Percentiles rank a stretch among this genome's conserved stretches.
These are phyloP conservation scores for Dentiscutata heterogama DNA, from an alignment of 371 early-diverging fungal genomes.

Conservation along the genomic window DNA sequence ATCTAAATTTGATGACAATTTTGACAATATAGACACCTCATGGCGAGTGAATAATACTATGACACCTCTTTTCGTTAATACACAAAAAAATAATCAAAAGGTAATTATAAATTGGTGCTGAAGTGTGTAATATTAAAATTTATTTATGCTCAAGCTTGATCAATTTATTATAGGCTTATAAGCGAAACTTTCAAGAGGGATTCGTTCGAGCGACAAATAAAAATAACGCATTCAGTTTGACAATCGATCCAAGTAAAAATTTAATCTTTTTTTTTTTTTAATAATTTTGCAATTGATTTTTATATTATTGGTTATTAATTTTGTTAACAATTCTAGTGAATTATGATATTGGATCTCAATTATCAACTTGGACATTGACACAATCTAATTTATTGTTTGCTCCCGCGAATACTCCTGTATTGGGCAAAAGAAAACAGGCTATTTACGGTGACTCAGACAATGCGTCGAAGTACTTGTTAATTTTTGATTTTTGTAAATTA, in stretches of 20 bases:
- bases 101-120: not conserved
- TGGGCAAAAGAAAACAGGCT: not conserved
- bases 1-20: conserved; percentile 30
- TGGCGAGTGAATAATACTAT: conserved; percentile 20
- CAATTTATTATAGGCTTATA: not conserved
- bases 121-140: too few relatives aligned
- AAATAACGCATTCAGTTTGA: not conserved
- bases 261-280: not conserved
- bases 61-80: conserved; percentile 19
- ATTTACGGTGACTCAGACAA: not conserved
- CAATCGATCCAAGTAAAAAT: conserved; percentile 10
- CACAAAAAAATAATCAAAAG: conserved; percentile 11
- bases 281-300: too few relatives aligned
- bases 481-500: not conserved
- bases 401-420: not conserved
- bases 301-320: not conserved
- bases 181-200: conserved; percentile 9
- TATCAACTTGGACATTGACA: not conserved
- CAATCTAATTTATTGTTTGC: conserved; percentile 27
- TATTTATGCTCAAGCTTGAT: too few relatives aligned
- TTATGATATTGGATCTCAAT: not conserved
- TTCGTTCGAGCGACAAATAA: conserved; percentile 22
- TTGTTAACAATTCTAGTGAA: not conserved
- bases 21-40: conserved; percentile 23
- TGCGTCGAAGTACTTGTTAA: not conserved